A percentile compares a stretch with the other conserved stretches of the same genome.
These are phyloP conservation scores for Laburnicola sp. DNA, from an alignment of 2,329 filamentous ascomycete species.

Conservation along the genomic window DNA sequence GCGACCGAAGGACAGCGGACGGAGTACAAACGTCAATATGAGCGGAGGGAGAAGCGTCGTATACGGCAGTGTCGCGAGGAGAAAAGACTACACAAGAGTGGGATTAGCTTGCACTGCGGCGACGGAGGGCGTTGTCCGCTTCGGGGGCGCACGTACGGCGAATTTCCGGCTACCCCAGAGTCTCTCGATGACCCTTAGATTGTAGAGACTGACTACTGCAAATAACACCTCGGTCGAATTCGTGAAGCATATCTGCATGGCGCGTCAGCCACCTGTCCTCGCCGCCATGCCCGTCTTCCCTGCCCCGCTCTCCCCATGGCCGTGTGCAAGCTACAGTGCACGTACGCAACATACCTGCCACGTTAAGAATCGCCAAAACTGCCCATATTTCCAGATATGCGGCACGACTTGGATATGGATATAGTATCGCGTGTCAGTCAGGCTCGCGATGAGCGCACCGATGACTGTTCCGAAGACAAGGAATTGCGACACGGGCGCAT, in stretches of 20 bases:
- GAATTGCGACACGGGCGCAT: conserved; percentile 62
- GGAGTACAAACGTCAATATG: conserved; percentile 69
- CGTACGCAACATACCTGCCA: conserved; percentile 65
- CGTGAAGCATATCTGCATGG: conserved; percentile 68
- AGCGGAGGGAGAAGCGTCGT: conserved; percentile 76
- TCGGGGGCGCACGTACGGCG: conserved; percentile 55
- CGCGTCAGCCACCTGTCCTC: conserved; percentile 4
- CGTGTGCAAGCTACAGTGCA: conserved; percentile 1
- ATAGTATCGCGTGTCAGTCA: conserved; percentile 89
- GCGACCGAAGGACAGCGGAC: conserved; percentile 71
- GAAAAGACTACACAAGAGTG: conserved; percentile 67
- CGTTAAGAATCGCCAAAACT: conserved; percentile 77
- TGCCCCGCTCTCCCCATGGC: neutral
- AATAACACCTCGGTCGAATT: conserved; percentile 95
- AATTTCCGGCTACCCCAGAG: conserved; percentile 93
- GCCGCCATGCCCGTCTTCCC: neutral
- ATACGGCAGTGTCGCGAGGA: conserved; percentile 70
- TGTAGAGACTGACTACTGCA: conserved; percentile 82
- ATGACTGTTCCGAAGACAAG: conserved; percentile 78
- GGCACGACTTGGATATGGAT: conserved; percentile 81
- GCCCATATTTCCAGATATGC: conserved; percentile 80
- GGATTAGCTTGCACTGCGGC: neutral
- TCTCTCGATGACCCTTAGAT: conserved; percentile 81
- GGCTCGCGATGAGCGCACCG: conserved; percentile 73
- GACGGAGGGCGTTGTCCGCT: neutral